These are phyloP conservation scores for Linaria vulgaris DNA, from an alignment of 257 asterid genomes.

Conservation along the genomic window DNA sequence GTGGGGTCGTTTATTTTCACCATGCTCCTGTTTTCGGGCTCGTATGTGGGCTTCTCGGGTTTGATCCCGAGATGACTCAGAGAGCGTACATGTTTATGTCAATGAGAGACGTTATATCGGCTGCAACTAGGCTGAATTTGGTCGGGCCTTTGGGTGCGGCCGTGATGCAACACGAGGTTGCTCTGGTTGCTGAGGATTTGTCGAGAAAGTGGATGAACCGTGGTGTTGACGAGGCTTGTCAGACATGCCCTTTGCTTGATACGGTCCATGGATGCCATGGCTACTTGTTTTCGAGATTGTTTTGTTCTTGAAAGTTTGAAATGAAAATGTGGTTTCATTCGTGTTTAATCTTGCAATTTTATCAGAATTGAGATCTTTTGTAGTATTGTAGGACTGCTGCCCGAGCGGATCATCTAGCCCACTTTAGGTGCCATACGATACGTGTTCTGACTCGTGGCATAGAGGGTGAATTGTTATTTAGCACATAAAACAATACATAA, in stretches of 20 bases:
- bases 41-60: conserved; percentile 71
- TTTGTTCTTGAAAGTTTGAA: conserved; percentile 57
- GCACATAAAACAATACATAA: too few relatives aligned
- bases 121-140: conserved; percentile 87
- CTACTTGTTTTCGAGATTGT: conserved; percentile 91
- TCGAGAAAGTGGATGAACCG: conserved; percentile 81
- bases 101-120: conserved; percentile 85
- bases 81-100: conserved; percentile 74
- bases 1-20: conserved; percentile 50
- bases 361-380: too few relatives aligned
- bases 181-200: conserved; percentile 57
- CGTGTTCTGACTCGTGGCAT: too few relatives aligned
- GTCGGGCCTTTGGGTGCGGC: conserved; percentile 93
- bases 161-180: conserved; percentile 68
- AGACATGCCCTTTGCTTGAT: conserved; percentile 83
- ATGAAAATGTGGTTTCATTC: too few relatives aligned
- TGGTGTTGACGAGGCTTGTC: conserved; percentile 77
- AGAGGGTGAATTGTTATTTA: too few relatives aligned
- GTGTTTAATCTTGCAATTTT: too few relatives aligned
- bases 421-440: too few relatives aligned
- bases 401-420: too few relatives aligned
- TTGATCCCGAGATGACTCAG: conserved; percentile 64
- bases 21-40: conserved; percentile 88
- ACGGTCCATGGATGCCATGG: conserved; percentile 91
- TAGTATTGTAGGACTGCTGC: too few relatives aligned